These are phyloP conservation scores for Stephania japonica DNA, from an alignment of 164 flowering plant genomes.

Conservation along the genomic window DNA sequence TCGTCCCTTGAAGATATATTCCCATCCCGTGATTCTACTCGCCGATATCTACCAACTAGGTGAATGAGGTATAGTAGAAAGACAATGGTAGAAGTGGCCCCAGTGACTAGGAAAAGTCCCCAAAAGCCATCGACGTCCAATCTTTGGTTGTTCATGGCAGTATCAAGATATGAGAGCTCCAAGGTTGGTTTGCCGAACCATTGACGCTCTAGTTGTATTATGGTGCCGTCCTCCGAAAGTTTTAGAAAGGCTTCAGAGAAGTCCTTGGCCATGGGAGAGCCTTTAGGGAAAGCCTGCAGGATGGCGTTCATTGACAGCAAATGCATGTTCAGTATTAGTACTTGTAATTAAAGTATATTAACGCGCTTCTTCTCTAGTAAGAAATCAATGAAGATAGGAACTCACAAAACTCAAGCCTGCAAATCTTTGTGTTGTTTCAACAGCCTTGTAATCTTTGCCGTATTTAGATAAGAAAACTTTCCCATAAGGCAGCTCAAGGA, in stretches of 20 bases:
- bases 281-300: slow-evolving; percentile 23
- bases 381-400: background rate
- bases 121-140: slow-evolving; percentile 32
- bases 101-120: slow-evolving; percentile 30
- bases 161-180: slow-evolving; percentile 20
- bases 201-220: slow-evolving; percentile 15
- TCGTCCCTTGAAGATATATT: background rate
- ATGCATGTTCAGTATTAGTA: background rate
- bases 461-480: slow-evolving; percentile 27
- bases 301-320: background rate
- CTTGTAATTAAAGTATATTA: no score
- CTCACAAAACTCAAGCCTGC: slow-evolving; percentile 36
- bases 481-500: slow-evolving; percentile 35
- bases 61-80: slow-evolving; percentile 16
- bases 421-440: slow-evolving; percentile 13
- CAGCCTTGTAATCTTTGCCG: slow-evolving; percentile 29
- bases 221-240: slow-evolving; percentile 25
- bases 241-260: slow-evolving; percentile 29
- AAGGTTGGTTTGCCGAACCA: slow-evolving; percentile 21
- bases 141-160: slow-evolving; percentile 16
- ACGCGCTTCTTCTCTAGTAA: background rate
- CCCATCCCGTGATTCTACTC: no score
- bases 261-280: slow-evolving; percentile 33
- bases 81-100: slow-evolving; percentile 18
- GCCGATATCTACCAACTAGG: background rate